These are phyloP conservation scores for Stentor roeselii DNA, from an alignment of 73 alveolate species.

Conservation along the genomic window DNA sequence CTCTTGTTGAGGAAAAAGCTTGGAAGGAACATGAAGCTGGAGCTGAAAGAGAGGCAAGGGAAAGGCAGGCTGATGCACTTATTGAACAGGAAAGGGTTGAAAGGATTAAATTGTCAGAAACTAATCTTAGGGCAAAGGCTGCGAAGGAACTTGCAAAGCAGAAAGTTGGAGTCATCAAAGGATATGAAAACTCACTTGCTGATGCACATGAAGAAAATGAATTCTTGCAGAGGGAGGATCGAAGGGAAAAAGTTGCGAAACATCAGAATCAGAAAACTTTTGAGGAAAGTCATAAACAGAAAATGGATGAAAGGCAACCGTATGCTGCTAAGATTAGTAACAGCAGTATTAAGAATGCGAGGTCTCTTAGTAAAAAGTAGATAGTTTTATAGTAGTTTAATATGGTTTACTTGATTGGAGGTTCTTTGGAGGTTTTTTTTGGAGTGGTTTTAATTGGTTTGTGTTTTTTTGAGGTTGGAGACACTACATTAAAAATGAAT, in stretches of 20 bases:
- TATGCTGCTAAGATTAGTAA: slow-evolving; percentile 55
- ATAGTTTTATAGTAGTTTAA: too few relatives aligned
- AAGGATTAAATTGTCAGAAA: slow-evolving; percentile 83
- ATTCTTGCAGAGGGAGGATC: slow-evolving; percentile 71
- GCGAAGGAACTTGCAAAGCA: slow-evolving; percentile 71
- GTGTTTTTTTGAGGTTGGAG: too few relatives aligned
- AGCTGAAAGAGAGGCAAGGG: slow-evolving; percentile 93
- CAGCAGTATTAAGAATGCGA: slow-evolving; percentile 44
- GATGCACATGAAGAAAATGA: slow-evolving; percentile 81
- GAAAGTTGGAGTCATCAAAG: slow-evolving; percentile 69
- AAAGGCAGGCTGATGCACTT: slow-evolving; percentile 84
- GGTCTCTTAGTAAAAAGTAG: slow-evolving; percentile 19
- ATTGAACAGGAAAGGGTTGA: slow-evolving; percentile 83
- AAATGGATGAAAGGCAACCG: slow-evolving; percentile 57
- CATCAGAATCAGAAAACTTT: slow-evolving; percentile 77
- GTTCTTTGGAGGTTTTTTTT: too few relatives aligned
- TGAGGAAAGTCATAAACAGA: slow-evolving; percentile 55
- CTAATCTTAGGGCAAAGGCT: slow-evolving; percentile 63
- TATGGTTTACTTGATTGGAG: too few relatives aligned
- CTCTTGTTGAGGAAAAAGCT: slow-evolving; percentile 94
- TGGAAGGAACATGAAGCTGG: slow-evolving; percentile 97
- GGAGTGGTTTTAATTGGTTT: too few relatives aligned
- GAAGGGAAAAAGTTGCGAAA: slow-evolving; percentile 75
- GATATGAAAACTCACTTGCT: slow-evolving; percentile 68
- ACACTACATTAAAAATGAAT: too few relatives aligned